These are phyloP conservation scores for Psidium guajava DNA, from an alignment of 345 rosid genomes.

Conservation along the genomic window DNA sequence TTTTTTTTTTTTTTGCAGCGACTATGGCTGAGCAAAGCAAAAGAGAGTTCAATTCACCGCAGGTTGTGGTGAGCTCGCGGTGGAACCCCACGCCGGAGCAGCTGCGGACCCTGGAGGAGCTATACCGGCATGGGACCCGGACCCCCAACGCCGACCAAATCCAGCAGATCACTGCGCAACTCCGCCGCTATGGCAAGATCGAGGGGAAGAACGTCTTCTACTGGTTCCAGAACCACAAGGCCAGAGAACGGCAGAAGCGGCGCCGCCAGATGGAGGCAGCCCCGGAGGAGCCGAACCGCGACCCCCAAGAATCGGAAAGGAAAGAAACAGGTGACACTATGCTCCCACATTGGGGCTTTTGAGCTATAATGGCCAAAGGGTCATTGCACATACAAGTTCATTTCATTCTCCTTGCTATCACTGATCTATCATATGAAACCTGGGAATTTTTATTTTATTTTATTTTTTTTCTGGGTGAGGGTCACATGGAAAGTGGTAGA, in stretches of 20 bases:
- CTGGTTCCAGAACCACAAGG: no score
- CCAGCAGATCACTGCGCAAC: no score
- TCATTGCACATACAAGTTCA: neutral
- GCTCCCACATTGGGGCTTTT: neutral
- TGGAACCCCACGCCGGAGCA: constrained; percentile 99
- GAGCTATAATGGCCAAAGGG: neutral
- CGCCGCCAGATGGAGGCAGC: constrained; percentile 61
- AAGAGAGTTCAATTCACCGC: constrained; percentile 46
- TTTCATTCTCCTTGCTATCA: neutral
- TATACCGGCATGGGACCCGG: constrained; percentile 58
- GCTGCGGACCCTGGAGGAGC: constrained; percentile 71
- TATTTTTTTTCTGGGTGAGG: neutral
- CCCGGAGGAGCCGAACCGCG: constrained; percentile 9
- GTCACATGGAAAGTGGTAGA: neutral
- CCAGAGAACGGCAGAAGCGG: no score
- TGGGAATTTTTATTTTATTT: neutral
- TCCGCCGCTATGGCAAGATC: no score
- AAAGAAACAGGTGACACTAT: constrained; percentile 34
- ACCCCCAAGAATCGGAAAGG: constrained; percentile 30
- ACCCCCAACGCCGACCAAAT: no score
- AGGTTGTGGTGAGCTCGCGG: constrained; percentile 68
- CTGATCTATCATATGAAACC: neutral
- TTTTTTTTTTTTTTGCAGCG: constrained; percentile 1
- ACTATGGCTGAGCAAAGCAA: constrained; percentile 49
- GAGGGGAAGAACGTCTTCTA: no score